Conservation (phyloP, 176 grass and related monocot species). For the Panicum miliaceum region DNA sequence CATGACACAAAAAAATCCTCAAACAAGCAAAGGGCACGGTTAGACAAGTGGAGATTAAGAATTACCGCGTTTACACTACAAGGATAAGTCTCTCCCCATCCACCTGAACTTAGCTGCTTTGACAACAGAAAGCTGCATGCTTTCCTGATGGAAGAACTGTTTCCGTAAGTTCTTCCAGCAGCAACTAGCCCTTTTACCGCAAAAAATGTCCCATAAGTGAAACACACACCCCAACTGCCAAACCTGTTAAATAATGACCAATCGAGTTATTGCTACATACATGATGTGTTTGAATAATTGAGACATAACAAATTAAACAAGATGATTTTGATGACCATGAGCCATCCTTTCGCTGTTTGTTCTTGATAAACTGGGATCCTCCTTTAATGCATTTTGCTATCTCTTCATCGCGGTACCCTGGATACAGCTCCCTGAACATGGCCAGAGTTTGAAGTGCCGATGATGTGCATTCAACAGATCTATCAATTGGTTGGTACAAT, state of each 20-base stretch:
- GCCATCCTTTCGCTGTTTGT: conserved; percentile 34
- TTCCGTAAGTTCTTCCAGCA: conserved; percentile 44
- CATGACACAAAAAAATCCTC: no score
- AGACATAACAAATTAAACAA: neutral
- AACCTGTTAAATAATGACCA: conserved; percentile 30
- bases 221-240: conserved; percentile 46
- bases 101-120: conserved; percentile 35
- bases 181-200: conserved; percentile 36
- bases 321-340: conserved; percentile 37
- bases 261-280: neutral
- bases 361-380: conserved; percentile 35
- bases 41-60: neutral
- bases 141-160: conserved; percentile 26
- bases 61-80: neutral
- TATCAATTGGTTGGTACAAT: neutral
- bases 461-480: conserved; percentile 49
- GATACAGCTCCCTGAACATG: conserved; percentile 37
- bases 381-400: conserved; percentile 37
- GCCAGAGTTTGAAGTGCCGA: conserved; percentile 37
- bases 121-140: conserved; percentile 46
- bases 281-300: neutral
- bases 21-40: no score
- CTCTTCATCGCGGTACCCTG: conserved; percentile 32
- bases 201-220: conserved; percentile 47
- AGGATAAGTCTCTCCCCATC: conserved; percentile 26